Base-by-base conservation (phyloP, 192 early-diverging fungal species). In the Entomortierella parvispora region DNA sequence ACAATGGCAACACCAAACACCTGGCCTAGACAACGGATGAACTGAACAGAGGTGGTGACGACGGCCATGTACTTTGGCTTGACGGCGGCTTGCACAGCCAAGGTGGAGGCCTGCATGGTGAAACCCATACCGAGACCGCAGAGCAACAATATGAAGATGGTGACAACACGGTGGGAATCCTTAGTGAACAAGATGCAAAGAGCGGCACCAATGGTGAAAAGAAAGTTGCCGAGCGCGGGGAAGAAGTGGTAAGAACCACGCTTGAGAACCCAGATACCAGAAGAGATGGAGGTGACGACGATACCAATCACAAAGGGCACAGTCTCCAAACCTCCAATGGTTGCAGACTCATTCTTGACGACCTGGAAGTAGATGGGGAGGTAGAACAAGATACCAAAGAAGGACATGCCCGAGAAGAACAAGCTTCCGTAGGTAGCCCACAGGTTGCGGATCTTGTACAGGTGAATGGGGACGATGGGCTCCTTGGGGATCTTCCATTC, bases 331-430 rank as follows among this genome's bases (percentile, higher is more conserved):
- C 91, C 91, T 29, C 89, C 81, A 15, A 64, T 40, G 0, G 85
- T 91, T 6, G 87, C 74, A 46, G 81, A 64, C 10, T 82, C 84
- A 20, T 78, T 68, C 68, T 87, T 87, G 43, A 90, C 84, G 20
- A 88, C 80, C 42, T 86, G 87, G 80, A 86, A 93, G 52, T 83
- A 89, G 10, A 92, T 65, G 20, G 92, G 91, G 62, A 88, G 70
- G 65, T 86, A 92, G 37, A 89, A 93, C 23, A 90, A 67, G 10
- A 84, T 83, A 14, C 75, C 81, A 37, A 90, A 84, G 68, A 91
- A 89, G 14, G 77, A 81, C 18, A 88, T 68, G 20, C 89, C 90
- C 40, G 84, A 78, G 32, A 82, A 80, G 66, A 90, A 84, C 48
- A 83, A 72, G 0, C 78, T 78, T 31, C 83, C 23, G 15, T 81